Percentiles rank a stretch among this genome's conserved stretches.
Evolutionary conservation across 257 asterid species (phyloP).

Genomic region (Ilex aquifolium): DNA sequence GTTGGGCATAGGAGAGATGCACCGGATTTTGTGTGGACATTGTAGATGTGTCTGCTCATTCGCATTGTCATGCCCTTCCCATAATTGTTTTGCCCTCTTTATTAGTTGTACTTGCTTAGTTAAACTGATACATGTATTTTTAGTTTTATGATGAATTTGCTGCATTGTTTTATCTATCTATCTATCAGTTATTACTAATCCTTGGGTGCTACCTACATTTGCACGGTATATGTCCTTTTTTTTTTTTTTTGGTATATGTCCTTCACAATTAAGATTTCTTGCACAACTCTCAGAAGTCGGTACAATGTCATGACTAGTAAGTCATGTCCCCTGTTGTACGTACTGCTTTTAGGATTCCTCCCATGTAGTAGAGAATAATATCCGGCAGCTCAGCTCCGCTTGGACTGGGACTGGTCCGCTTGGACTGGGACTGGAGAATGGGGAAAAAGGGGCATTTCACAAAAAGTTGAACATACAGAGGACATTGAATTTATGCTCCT

Average conservation of each 20-base stretch:
- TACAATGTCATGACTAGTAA: not conserved
- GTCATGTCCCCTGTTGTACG: not conserved
- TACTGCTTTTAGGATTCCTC: not conserved
- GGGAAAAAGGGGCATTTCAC: too few relatives aligned
- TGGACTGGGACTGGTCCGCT: too few relatives aligned
- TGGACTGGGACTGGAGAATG: too few relatives aligned
- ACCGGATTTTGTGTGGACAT: constrained; percentile 59
- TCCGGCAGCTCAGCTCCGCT: too few relatives aligned
- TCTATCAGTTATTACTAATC: not conserved
- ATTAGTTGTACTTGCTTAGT: constrained; percentile 18
- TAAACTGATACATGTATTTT: constrained; percentile 14
- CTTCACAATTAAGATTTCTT: not conserved
- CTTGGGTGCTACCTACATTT: not conserved
- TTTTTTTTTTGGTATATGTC: too few relatives aligned
- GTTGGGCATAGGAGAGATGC: constrained; percentile 75
- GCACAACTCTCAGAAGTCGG: not conserved
- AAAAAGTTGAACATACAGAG: too few relatives aligned
- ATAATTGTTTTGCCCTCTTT: not conserved
- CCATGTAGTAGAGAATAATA: too few relatives aligned
- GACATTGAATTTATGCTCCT: too few relatives aligned
- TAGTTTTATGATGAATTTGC: constrained; percentile 14
- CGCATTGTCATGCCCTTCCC: not conserved
- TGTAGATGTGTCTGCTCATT: constrained; percentile 27
- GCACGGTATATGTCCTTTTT: not conserved
- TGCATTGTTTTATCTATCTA: not conserved